Base-by-base conservation (phyloP, 176 grass and related monocot species). In the Ananas comosus region DNA sequence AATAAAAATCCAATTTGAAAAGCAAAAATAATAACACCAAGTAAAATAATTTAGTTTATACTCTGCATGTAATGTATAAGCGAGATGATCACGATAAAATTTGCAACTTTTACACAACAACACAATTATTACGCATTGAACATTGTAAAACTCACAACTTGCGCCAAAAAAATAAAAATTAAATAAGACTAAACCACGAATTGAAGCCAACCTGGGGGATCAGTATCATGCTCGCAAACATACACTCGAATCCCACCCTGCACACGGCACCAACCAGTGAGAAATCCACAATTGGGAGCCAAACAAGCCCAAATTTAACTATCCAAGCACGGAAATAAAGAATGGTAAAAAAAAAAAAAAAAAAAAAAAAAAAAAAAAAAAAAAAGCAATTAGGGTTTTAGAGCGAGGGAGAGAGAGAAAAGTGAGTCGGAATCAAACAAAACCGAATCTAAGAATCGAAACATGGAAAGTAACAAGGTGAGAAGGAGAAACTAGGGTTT, bases 121-220 rank as follows among this genome's bases (percentile, higher is more conserved):
- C 33, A 8, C 33, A 3, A 33, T 42, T 42, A 42, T 6, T 42
- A 7, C 33, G 29, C 56, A 59, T 17, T 19, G 21, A 59, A 59
- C 19, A 9, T 59, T 16, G 10, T 9, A 59, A 17, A 14, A 14
- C 21, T 59, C n/a, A 14, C 16, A 17, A 14, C n/a, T 13, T 10
- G 19, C 1, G 8, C 14, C 50, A 23, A 63, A 17, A 53, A 57
- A 49, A 12, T 2, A 52, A 64, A 1, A 10, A 73, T 64, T 73
- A 17, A 87, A 76, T 76, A 80, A 83, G 78, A 64, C 4, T 68
- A 74, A 71, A 56, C 66, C 72, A 82, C 69, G 83, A 78, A 75
- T 71, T 77, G 58, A 84, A 75, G 50, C 83, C 74, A 78, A 88
- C 81, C 81, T 78, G 76, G 80, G 61, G 80, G 73, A 66, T 73